Conservation (phyloP, 1,139 yeast species). For the Hyphopichia pseudoburtonii region DNA sequence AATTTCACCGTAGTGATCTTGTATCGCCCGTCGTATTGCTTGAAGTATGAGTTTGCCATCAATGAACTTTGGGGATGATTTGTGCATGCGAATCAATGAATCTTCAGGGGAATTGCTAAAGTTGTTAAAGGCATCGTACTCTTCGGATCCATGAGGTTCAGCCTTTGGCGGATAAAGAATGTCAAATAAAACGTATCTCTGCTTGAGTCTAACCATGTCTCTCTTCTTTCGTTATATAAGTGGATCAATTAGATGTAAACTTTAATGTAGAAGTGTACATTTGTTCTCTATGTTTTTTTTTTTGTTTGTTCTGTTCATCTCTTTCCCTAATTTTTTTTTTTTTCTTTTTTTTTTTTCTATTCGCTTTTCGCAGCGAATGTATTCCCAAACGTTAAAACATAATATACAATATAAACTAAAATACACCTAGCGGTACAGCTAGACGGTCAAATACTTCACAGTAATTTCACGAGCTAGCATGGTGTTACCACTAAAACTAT, state of each 20-base stretch:
- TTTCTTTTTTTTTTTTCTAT: not conserved
- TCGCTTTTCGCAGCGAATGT: not conserved
- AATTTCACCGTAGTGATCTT: constrained; percentile 69
- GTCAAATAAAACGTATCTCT: constrained; percentile 81
- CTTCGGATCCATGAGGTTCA: constrained; percentile 6
- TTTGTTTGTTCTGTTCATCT: too few relatives aligned
- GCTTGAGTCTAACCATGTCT: constrained; percentile 84
- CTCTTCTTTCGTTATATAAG: too few relatives aligned
- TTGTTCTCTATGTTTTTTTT: too few relatives aligned
- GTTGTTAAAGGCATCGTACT: constrained; percentile 16
- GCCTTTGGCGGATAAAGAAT: constrained; percentile 59
- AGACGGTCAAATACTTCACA: constrained; percentile 56
- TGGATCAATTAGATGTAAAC: too few relatives aligned
- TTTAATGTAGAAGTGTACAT: too few relatives aligned
- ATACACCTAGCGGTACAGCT: constrained; percentile 4
- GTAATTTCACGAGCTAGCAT: constrained; percentile 61
- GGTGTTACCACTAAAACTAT: constrained; percentile 72
- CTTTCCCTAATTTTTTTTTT: not conserved
- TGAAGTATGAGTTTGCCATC: constrained; percentile 49
- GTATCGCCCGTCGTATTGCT: constrained; percentile 53
- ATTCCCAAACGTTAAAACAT: not conserved
- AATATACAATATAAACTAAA: not conserved
- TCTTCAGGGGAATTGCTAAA: constrained; percentile 30
- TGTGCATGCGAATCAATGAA: constrained; percentile 48
- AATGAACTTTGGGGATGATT: constrained; percentile 46